phyloP scores from a whole-genome alignment of 1,139 yeast species.

The Geotrichum australiense region DNA sequence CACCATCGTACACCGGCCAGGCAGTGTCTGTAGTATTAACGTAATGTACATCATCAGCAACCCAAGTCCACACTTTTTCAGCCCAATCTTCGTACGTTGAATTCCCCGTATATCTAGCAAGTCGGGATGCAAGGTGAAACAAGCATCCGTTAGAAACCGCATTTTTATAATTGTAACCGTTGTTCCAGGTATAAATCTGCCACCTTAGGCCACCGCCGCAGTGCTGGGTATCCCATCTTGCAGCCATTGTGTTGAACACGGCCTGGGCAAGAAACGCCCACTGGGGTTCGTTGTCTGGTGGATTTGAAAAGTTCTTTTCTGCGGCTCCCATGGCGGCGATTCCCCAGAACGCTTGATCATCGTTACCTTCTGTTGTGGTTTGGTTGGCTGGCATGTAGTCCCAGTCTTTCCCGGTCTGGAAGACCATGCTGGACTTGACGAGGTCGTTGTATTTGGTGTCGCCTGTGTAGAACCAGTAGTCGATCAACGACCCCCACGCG shows the following conservation, averaged over 20 bases:
- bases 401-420: conserved; percentile 61
- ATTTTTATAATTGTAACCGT: conserved; percentile 89
- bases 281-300: conserved; percentile 43
- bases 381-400: conserved; percentile 74
- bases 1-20: conserved; percentile 69
- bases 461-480: conserved; percentile 55
- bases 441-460: conserved; percentile 53
- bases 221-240: conserved; percentile 68
- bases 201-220: conserved; percentile 92
- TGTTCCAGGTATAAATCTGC: conserved; percentile 94
- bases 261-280: conserved; percentile 78
- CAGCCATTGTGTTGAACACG: conserved; percentile 81
- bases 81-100: conserved; percentile 79
- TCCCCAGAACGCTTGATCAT: conserved; percentile 93
- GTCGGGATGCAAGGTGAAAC: conserved; percentile 80
- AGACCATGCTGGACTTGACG: conserved; percentile 52
- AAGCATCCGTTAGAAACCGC: conserved; percentile 86
- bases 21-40: conserved; percentile 39
- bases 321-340: conserved; percentile 77
- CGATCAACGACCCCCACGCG: conserved; percentile 74
- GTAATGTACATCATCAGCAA: conserved; percentile 53
- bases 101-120: conserved; percentile 69
- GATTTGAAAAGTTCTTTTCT: conserved; percentile 68
- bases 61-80: conserved; percentile 79
- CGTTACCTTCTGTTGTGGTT: conserved; percentile 77